Base-by-base conservation (phyloP, 2,329 filamentous ascomycete genomes). In the Falciphora oryzae region DNA sequence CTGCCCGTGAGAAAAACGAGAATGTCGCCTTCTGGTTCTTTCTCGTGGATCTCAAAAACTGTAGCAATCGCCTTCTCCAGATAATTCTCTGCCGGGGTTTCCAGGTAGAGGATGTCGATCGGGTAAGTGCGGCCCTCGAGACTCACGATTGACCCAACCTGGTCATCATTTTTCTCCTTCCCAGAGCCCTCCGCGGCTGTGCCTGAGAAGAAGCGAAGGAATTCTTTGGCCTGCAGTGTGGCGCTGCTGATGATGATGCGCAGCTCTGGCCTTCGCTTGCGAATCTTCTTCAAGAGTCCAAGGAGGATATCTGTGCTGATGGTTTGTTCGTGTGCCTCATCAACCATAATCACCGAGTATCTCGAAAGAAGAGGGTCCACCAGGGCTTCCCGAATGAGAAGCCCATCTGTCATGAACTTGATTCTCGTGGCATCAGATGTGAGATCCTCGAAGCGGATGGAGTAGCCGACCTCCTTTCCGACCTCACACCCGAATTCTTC, bases 271-370 rank as follows among this genome's bases (percentile, higher is more conserved):
- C 95, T 83, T 71, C 87, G 89, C 74, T 86, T 92, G 64, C 87
- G 80, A 62, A 99, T 94, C 75, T 98, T 98, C 75, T 96, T 97
- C 56, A 99, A 77, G 18, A 98, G 80, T 0, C 95, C 94, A 4
- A 99, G 83, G 10, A 98, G 81, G 16, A 99, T 86, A 73, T 99
- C 95, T 0, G 93, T 96, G 74, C 92, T 96, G 66, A 98, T 84
- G 61, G 93, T 97, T 64, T 95, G 84, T 76, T 98, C 94, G 73
- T 99, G 95, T 8, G 94, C 95, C 77, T 98, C 94, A 73, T 99
- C 95, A 10, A 99, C 90, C 92, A 99, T 97, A 70, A 99, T 92
- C 59, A 97, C 90, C 0, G 93, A 96, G 74, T 99, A 99, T 14
- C 92, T 85, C 27, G 91, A 95, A 50, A 99, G 78, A 4, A 98